Evolutionary conservation across 1,139 yeast species (phyloP).

Genomic region (Sugiyamaella xylanicola): DNA sequence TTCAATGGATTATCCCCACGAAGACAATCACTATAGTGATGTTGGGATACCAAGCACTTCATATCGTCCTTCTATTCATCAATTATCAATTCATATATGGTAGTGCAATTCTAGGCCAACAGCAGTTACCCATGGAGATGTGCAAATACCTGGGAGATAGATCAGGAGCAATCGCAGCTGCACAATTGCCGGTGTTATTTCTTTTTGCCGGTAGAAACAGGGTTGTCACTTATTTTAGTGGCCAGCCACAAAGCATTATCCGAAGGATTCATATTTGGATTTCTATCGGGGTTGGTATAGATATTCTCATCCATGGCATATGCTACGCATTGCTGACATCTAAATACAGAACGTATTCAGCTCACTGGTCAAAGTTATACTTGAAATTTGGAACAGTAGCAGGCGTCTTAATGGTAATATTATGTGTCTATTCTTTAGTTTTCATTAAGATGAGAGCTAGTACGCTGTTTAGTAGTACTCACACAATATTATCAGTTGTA

Average conservation of each 20-base stretch:
- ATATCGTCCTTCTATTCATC: conserved; percentile 16
- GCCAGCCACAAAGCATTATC: conserved; percentile 44
- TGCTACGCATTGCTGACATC: conserved; percentile 14
- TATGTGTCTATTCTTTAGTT: conserved; percentile 2
- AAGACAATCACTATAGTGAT: conserved; percentile 1
- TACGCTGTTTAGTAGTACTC: conserved; percentile 4
- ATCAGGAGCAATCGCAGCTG: conserved; percentile 54
- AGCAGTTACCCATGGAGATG: conserved; percentile 20
- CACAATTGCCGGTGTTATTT: conserved; percentile 54
- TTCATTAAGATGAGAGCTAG: neutral
- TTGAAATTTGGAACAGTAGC: conserved; percentile 14
- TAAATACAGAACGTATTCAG: conserved; percentile 1
- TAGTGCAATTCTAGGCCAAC: conserved; percentile 7
- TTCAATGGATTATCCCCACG: conserved; percentile 7
- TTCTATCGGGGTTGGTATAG: conserved; percentile 13
- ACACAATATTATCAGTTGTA: neutral
- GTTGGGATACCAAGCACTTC: conserved; percentile 12
- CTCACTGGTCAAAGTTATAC: conserved; percentile 13
- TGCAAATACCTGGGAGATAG: conserved; percentile 52
- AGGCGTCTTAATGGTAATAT: neutral
- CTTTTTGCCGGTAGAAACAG: conserved; percentile 66
- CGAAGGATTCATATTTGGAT: conserved; percentile 15
- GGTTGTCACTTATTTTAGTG: conserved; percentile 56
- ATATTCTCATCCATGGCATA: conserved; percentile 18
- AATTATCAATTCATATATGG: conserved; percentile 8